These are phyloP conservation scores for Cercis canadensis DNA, from an alignment of 306 rosid species.

Conservation along the genomic window DNA sequence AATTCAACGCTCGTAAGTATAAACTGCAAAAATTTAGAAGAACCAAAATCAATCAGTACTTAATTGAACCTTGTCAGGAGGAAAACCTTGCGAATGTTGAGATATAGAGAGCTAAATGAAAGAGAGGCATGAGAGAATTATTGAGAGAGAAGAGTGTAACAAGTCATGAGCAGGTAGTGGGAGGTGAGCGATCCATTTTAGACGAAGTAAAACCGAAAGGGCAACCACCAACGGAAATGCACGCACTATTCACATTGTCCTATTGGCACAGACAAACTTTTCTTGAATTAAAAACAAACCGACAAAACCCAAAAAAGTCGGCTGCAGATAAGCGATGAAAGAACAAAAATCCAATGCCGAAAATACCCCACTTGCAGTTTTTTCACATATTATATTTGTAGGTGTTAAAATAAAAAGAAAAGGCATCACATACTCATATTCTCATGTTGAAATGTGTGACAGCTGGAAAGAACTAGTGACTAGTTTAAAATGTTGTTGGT, in stretches of 20 bases:
- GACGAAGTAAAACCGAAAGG: slow-evolving; percentile 33
- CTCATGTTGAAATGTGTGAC: too few species aligned
- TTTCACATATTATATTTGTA: too few species aligned
- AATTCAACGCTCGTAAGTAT: too few species aligned
- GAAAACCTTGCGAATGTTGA: too few species aligned
- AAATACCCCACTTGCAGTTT: slow-evolving; percentile 34
- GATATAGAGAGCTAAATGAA: slow-evolving; percentile 18
- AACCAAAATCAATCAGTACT: too few species aligned
- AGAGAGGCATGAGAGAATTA: slow-evolving; percentile 37
- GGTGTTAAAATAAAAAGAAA: too few species aligned
- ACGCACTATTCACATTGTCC: slow-evolving; percentile 45
- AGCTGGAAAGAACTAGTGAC: too few species aligned
- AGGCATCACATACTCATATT: too few species aligned
- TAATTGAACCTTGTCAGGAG: too few species aligned
- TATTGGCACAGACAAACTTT: background rate
- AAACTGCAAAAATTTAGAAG: too few species aligned
- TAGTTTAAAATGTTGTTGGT: too few species aligned
- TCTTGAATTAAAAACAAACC: slow-evolving; percentile 35
- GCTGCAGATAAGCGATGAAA: slow-evolving; percentile 32
- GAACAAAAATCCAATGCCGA: slow-evolving; percentile 40
- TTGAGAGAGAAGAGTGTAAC: background rate
- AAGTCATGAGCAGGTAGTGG: background rate
- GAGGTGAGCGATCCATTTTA: slow-evolving; percentile 20
- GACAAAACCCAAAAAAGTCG: slow-evolving; percentile 58
- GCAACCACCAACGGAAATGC: slow-evolving; percentile 59